Conservation (phyloP, 2,329 filamentous ascomycete genomes). For the Fusarium paranaense region DNA sequence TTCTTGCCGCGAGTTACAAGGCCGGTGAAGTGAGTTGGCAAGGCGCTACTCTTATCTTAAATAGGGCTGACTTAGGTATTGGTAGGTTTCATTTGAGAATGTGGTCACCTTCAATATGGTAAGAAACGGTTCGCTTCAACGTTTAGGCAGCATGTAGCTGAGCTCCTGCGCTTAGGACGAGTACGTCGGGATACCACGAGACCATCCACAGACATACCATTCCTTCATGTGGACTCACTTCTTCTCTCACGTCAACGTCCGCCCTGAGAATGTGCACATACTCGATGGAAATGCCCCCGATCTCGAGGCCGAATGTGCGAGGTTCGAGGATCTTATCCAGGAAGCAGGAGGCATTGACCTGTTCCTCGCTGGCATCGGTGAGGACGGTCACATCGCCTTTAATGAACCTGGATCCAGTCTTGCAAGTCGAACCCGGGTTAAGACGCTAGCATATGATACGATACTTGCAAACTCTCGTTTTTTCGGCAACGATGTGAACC, state of each 20-base stretch:
- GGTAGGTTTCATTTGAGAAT: not conserved
- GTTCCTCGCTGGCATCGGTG: slow-evolving; percentile 80
- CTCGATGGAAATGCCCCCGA: slow-evolving; percentile 79
- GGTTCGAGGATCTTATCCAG: slow-evolving; percentile 67
- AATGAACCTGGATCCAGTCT: slow-evolving; percentile 83
- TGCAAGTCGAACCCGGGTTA: slow-evolving; percentile 76
- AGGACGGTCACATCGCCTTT: slow-evolving; percentile 84
- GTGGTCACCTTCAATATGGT: not conserved
- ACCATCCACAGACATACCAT: slow-evolving; percentile 83
- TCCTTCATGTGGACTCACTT: slow-evolving; percentile 87
- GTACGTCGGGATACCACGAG: slow-evolving; percentile 78
- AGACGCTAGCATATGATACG: slow-evolving; percentile 82
- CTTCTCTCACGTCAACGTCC: slow-evolving; percentile 79
- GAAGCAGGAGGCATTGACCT: slow-evolving; percentile 75
- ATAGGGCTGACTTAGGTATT: not conserved
- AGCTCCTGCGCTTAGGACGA: slow-evolving; percentile 66
- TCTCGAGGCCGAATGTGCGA: slow-evolving; percentile 75
- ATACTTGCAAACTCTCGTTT: slow-evolving; percentile 81
- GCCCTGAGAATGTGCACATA: slow-evolving; percentile 77
- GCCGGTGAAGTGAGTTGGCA: slow-evolving; percentile 56
- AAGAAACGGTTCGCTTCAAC: slow-evolving; percentile 29
- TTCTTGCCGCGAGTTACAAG: slow-evolving; percentile 72
- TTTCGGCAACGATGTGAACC: slow-evolving; percentile 27
- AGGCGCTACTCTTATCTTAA: not conserved
- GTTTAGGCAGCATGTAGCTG: not conserved